A percentile compares a stretch with the other conserved stretches of the same genome.
phyloP scores from a whole-genome alignment of 2,329 filamentous ascomycete genomes.

The Fusarium siculi region DNA sequence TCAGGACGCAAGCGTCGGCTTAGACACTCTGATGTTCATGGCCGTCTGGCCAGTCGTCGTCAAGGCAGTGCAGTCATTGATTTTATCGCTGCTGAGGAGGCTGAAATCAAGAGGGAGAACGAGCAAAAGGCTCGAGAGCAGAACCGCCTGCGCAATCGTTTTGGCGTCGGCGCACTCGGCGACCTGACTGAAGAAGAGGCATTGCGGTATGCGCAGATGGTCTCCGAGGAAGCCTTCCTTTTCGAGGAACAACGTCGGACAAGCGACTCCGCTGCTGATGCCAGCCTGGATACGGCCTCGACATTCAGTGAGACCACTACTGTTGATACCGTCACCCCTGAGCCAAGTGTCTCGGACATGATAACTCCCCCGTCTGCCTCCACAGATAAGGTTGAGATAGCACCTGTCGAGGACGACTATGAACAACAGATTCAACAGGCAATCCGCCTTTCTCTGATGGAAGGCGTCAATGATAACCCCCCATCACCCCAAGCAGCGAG shows the following conservation, averaged over 20 bases:
- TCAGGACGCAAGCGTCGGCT: slow-evolving; percentile 81
- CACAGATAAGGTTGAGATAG: slow-evolving; percentile 15
- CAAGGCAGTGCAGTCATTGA: slow-evolving; percentile 77
- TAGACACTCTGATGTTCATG: slow-evolving; percentile 72
- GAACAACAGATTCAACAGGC: slow-evolving; percentile 72
- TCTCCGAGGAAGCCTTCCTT: slow-evolving; percentile 70
- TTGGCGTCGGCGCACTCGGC: slow-evolving; percentile 79
- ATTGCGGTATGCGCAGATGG: slow-evolving; percentile 71
- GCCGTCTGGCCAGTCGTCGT: slow-evolving; percentile 61
- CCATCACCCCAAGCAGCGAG: slow-evolving; percentile 58
- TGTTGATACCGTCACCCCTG: slow-evolving; percentile 63
- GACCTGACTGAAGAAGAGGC: slow-evolving; percentile 75
- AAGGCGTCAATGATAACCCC: slow-evolving; percentile 61
- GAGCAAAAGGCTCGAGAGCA: slow-evolving; percentile 73
- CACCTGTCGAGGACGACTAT: slow-evolving; percentile 59
- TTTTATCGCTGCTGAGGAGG: slow-evolving; percentile 87
- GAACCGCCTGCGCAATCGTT: slow-evolving; percentile 78
- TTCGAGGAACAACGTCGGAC: slow-evolving; percentile 66
- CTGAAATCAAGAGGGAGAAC: slow-evolving; percentile 81
- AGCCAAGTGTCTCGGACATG: slow-evolving; percentile 60
- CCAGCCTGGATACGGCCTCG: slow-evolving; percentile 56
- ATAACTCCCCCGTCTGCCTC: slow-evolving; percentile 43
- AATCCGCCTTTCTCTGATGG: slow-evolving; percentile 69
- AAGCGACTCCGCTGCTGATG: slow-evolving; percentile 63
- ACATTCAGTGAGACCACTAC: slow-evolving; percentile 55